Evolutionary conservation across 2,329 filamentous ascomycete genomes (phyloP).

Genomic region (Dactylellina cionopaga): DNA sequence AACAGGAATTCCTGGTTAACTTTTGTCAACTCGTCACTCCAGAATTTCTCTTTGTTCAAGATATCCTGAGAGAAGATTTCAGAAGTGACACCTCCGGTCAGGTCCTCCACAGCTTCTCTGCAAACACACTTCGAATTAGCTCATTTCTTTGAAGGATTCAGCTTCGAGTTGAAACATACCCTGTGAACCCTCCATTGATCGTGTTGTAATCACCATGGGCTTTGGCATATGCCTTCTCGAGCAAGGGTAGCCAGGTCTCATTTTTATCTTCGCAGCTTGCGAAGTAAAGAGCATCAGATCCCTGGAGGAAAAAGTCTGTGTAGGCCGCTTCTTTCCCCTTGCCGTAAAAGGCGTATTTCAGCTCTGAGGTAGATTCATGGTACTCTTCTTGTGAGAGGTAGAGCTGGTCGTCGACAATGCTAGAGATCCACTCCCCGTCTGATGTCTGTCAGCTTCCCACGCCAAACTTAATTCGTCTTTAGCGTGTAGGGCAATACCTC

Average conservation of each 20-base stretch:
- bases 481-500: constrained; percentile 64
- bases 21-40: constrained; percentile 80
- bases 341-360: constrained; percentile 58
- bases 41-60: constrained; percentile 81
- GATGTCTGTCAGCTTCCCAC: constrained; percentile 19
- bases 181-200: constrained; percentile 79
- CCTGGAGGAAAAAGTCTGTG: constrained; percentile 75
- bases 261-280: constrained; percentile 78
- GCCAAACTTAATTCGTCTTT: not conserved
- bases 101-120: constrained; percentile 69
- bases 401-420: constrained; percentile 89
- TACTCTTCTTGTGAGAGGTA: constrained; percentile 83
- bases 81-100: constrained; percentile 75
- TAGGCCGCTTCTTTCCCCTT: constrained; percentile 78
- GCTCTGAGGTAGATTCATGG: constrained; percentile 64
- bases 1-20: constrained; percentile 84
- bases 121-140: constrained; percentile 2
- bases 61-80: constrained; percentile 76
- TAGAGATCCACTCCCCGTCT: constrained; percentile 91
- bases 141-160: not conserved
- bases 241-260: constrained; percentile 82
- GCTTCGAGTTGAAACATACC: constrained; percentile 59
- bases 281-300: constrained; percentile 81
- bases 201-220: constrained; percentile 81
- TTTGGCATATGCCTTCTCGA: constrained; percentile 87